Base-by-base conservation (phyloP, 495 filamentous ascomycete species). In the Talaromyces thailandensis region DNA sequence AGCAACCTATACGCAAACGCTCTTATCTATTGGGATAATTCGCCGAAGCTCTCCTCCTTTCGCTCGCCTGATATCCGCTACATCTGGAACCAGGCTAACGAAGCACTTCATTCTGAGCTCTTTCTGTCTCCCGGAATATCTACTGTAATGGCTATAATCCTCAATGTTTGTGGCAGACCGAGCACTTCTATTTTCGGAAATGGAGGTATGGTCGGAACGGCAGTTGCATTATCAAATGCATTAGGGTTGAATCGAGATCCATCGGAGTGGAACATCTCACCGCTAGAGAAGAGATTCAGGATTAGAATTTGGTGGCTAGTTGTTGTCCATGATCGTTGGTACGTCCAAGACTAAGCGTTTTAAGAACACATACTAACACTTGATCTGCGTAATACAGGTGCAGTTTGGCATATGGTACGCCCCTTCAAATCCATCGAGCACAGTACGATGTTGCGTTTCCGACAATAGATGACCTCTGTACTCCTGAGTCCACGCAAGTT, bases 391-490 rank as follows among this genome's bases (percentile, higher is more conserved):
- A 3, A 52, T 16, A 29, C 53, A 75, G 75, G 75, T 72, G 68
- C 56, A 75, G 75, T 57, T 62, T 75, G 18, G 71, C 73, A 8
- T 73, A 77, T 56, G 75, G 75, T 4, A 73, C 71, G 4, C 75
- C 75, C 5, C 28, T 29, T 50, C 68, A 73, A n/a, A 64, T 77
- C 26, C 62, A 64, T 6, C 64, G 67, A 26, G 56, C 66, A 8
- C 72, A 75, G 35, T 77, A 80, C 52, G 74, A 80, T 58, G 77
- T 80, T 3, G 73, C 75, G 0, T 63, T 72, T 21, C 72, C 77
- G 18, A 67, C 61, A 6, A 6, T 71, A 8, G 64, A 70, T 24
- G 64, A 70, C 57, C 60, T 65, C 43, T 64, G 60, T 52, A 60
- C 52, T 59, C 31, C 25, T 26, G 26, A 50, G 26, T 61, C 64